Base-by-base conservation (phyloP, 2,329 filamentous ascomycete species). In the Penicillium hordei region DNA sequence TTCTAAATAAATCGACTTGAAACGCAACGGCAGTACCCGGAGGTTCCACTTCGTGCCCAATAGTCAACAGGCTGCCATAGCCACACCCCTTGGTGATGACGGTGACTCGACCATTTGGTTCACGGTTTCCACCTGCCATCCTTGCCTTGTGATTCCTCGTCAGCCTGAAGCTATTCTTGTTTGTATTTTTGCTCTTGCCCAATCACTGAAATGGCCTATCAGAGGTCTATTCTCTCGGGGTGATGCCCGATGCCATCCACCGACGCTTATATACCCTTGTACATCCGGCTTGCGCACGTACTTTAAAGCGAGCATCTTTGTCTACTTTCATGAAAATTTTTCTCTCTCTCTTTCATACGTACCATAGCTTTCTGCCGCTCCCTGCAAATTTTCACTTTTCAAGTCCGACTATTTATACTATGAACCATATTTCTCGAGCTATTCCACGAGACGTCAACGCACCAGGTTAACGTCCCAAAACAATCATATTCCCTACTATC, bases 201-300 rank as follows among this genome's bases (percentile, higher is more conserved):
- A 64, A 65, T 65, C 57, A 57, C 44, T 40, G 25, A 52, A 29
- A 58, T 55, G 57, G 61, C 65, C 64, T 67, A 67, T 67, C 59
- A 66, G 57, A 57, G 51, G 40, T 34, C 46, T 7, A n/a, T 54
- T 46, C 38, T 50, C 50, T 48, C 57, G 53, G 57, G 53, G 55
- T 66, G 64, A 48, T 67, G 65, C 64, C 65, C 65, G 64, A 67
- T 58, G 34, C 21, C 23, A 36, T 66, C 59, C 51, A 58, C 57
- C 57, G 54, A 58, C 52, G 57, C 34, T 63, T 67, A 66, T 64
- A 64, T 66, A 61, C 56, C 59, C 55, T 51, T 50, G 49, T 48
- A 31, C 45, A 27, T 51, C 57, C 56, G 51, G 51, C 46, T 38
- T 52, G 48, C 63, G 45, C 54, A 59, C 57, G 43, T 51, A 60